A percentile compares a stretch with the other conserved stretches of the same genome.
phyloP scores from a whole-genome alignment of 108 stramenopile genomes.

The Cyclotella baltica region DNA sequence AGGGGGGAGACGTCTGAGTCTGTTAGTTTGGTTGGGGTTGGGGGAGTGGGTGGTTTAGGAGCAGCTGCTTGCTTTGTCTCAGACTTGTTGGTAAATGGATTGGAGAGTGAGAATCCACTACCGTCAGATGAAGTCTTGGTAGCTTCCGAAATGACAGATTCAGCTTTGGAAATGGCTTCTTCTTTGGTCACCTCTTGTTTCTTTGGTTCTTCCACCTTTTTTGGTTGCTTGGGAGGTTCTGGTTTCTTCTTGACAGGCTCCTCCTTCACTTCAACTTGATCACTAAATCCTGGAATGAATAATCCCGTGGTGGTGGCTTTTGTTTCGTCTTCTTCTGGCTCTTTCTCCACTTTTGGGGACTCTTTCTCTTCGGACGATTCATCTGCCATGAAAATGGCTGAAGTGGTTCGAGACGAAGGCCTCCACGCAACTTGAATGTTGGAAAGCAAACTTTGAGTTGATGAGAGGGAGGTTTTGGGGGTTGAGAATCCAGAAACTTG shows the following conservation, averaged over 20 bases:
- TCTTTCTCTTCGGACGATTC: constrained; percentile 7
- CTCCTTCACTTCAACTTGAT: constrained; percentile 14
- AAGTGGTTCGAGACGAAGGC: not conserved
- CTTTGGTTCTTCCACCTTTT: not conserved
- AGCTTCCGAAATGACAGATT: constrained; percentile 3
- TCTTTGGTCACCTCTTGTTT: constrained; percentile 11
- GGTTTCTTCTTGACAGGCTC: not conserved
- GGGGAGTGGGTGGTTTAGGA: constrained; percentile 12
- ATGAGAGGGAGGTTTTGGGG: constrained; percentile 1
- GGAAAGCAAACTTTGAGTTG: not conserved
- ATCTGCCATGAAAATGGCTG: constrained; percentile 8
- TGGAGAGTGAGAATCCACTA: constrained; percentile 2
- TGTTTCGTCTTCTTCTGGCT: constrained; percentile 32
- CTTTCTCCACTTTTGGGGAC: not conserved
- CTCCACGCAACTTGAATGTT: not conserved
- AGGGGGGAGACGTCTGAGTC: not conserved
- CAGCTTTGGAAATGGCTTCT: constrained; percentile 20
- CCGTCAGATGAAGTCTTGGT: not conserved
- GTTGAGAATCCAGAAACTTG: constrained; percentile 10
- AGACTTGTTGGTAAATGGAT: constrained; percentile 7
- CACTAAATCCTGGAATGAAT: constrained; percentile 50
- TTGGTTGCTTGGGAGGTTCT: constrained; percentile 5
- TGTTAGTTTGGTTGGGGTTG: constrained; percentile 2
- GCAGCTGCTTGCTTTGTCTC: not conserved
- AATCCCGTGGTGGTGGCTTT: constrained; percentile 41